Percentiles rank a stretch among this genome's conserved stretches.
These are phyloP conservation scores for Prosopis cineraria DNA, from an alignment of 306 rosid species.

Conservation along the genomic window DNA sequence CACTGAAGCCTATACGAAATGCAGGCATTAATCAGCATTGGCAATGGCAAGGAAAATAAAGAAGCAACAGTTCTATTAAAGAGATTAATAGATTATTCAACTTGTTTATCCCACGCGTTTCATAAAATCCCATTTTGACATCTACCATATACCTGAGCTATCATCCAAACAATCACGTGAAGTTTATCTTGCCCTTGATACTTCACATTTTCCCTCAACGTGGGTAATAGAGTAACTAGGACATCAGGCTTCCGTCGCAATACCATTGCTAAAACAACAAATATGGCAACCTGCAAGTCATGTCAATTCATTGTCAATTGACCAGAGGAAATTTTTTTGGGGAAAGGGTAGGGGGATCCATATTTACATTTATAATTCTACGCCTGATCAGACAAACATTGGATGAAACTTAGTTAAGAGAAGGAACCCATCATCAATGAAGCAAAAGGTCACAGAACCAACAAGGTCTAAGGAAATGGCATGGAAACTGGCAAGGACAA, in stretches of 20 bases:
- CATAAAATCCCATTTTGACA: background rate
- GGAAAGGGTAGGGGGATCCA: no score
- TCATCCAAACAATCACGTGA: slow-evolving; percentile 75
- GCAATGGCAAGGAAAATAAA: slow-evolving; percentile 12
- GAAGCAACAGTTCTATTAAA: background rate
- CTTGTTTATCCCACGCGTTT: background rate
- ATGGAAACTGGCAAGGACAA: slow-evolving; percentile 27
- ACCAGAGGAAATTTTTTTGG: no score
- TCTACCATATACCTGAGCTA: slow-evolving; percentile 65
- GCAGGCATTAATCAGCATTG: slow-evolving; percentile 20
- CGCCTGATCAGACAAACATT: slow-evolving; percentile 22
- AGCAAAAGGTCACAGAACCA: slow-evolving; percentile 1
- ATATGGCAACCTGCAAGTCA: slow-evolving; percentile 79
- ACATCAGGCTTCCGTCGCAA: slow-evolving; percentile 88
- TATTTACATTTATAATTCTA: slow-evolving; percentile 30
- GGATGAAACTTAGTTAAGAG: background rate
- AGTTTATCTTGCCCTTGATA: slow-evolving; percentile 97
- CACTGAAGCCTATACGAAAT: slow-evolving; percentile 57
- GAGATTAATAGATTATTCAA: background rate
- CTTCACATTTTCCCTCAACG: slow-evolving; percentile 68
- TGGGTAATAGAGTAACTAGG: slow-evolving; percentile 59
- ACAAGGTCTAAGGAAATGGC: slow-evolving; percentile 13
- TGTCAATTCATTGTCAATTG: slow-evolving; percentile 26
- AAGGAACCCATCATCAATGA: background rate
- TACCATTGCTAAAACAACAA: slow-evolving; percentile 81